Base-by-base conservation (phyloP, 139 green algal species). In the Limnomonas spitsbergensis region DNA sequence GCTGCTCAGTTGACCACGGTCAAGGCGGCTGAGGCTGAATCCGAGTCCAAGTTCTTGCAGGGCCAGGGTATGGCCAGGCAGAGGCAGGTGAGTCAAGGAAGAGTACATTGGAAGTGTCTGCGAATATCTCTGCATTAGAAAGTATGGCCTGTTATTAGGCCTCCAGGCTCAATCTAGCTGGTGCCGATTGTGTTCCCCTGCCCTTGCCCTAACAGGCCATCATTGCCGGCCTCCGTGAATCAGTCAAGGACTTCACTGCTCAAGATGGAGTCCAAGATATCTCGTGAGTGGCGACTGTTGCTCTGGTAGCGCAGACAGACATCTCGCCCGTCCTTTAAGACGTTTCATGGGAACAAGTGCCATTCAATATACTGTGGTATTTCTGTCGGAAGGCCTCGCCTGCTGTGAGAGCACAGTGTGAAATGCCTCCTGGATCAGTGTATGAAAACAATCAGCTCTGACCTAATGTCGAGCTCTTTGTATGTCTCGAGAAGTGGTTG, bases 11-110 rank as follows among this genome's bases (percentile, higher is more conserved):
- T 97, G 24, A 78, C 84, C 2, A 85, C 94, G 27, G 89, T 96
- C 7, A 98, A 98, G 84, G 88, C 87, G 0, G 95, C 95, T 0
- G 94, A 98, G 86, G 95, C 91, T 3, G 95, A 98, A 53, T 94
- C 95, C 7, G 95, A 98, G 84, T 86, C 91, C 66, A 98, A 98
- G 90, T 98, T 29, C 47, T 20, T 61, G 47, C 47, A 61, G 20
- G 47, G 14, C 14, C 20, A 61, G 47, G 20, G 47, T 61, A 61
- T 61, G 47, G 47, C 47, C 20, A 61, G 47, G 47, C 47, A 61
- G 47, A 61, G 47, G 47, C 47, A 61, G 47, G 47, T 61, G 47
- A 61, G 47, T 14, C 14, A 20, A 61, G 47, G 14, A 61, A 61
- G n/a, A n/a, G n/a, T n/a, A n/a, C n/a, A n/a, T n/a, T n/a, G n/a